A percentile compares a stretch with the other conserved stretches of the same genome.
phyloP scores from a whole-genome alignment of 2,329 filamentous ascomycete genomes.

The Coniosporium tulheliwenetii region DNA sequence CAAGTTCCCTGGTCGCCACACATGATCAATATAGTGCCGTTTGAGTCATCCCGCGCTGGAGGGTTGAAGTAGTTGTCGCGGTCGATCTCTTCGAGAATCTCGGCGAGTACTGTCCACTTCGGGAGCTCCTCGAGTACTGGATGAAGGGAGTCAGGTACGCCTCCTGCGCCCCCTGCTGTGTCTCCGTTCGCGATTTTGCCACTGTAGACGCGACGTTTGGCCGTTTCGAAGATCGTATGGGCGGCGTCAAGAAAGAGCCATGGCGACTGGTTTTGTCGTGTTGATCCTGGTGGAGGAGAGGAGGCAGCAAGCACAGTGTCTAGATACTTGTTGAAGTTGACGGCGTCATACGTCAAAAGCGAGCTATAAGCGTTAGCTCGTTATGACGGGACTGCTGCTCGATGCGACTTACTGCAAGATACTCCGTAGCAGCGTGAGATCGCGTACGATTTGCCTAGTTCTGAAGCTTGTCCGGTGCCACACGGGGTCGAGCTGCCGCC shows the following conservation, averaged over 20 bases:
- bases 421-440: slow-evolving; percentile 66
- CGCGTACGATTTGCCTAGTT: slow-evolving; percentile 85
- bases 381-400: no score
- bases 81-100: slow-evolving; percentile 87
- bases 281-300: slow-evolving; percentile 75
- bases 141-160: slow-evolving; percentile 45
- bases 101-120: slow-evolving; percentile 82
- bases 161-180: slow-evolving; percentile 30
- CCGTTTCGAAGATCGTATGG: slow-evolving; percentile 83
- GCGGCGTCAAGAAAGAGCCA: slow-evolving; percentile 95
- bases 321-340: slow-evolving; percentile 81
- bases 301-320: slow-evolving; percentile 90
- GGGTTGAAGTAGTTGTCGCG: slow-evolving; percentile 77
- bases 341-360: slow-evolving; percentile 73
- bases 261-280: slow-evolving; percentile 74
- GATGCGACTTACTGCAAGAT: slow-evolving; percentile 50
- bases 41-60: slow-evolving; percentile 61
- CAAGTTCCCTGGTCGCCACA: slow-evolving; percentile 78
- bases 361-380: slow-evolving; percentile 22
- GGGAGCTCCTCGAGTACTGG: slow-evolving; percentile 87
- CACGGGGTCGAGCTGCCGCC: slow-evolving; percentile 83
- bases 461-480: slow-evolving; percentile 96
- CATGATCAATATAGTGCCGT: slow-evolving; percentile 90
- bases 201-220: slow-evolving; percentile 74
- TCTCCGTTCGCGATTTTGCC: slow-evolving; percentile 49